Evolutionary conservation across 1,139 yeast genomes (phyloP).

Genomic region (Yamadazyma dushanensis): DNA sequence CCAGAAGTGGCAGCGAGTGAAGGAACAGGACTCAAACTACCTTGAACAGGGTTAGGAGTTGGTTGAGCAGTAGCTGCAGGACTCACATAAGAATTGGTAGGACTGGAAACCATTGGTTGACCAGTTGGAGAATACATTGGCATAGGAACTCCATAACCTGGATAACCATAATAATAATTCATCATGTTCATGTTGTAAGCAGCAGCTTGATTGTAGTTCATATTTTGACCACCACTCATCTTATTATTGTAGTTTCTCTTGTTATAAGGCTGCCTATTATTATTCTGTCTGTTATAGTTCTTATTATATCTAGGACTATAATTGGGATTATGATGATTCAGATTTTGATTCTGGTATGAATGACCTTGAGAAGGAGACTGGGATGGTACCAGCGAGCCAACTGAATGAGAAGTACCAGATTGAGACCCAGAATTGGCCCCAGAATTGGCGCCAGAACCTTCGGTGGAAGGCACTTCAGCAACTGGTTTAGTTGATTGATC

Average conservation of each 20-base stretch:
- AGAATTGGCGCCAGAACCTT: background rate
- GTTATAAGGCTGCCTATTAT: constrained; percentile 7
- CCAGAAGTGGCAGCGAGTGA: constrained; percentile 16
- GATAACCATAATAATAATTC: constrained; percentile 21
- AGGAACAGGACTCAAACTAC: constrained; percentile 12
- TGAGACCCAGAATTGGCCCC: background rate
- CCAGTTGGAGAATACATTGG: constrained; percentile 9
- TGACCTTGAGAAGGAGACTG: constrained; percentile 1
- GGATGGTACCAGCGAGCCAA: background rate
- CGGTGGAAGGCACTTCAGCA: background rate
- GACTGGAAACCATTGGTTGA: constrained; percentile 10
- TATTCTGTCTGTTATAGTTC: constrained; percentile 8
- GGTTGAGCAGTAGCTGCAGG: constrained; percentile 12
- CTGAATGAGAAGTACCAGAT: background rate
- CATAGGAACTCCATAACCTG: constrained; percentile 16
- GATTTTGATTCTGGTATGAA: background rate
- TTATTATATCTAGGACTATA: constrained; percentile 6
- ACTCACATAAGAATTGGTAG: constrained; percentile 5
- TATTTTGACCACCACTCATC: constrained; percentile 11
- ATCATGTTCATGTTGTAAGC: constrained; percentile 18
- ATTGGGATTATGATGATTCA: constrained; percentile 2
- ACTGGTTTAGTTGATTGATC: constrained; percentile 1
- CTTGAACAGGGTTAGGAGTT: constrained; percentile 8
- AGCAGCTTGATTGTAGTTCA: constrained; percentile 16
- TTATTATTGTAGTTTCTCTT: constrained; percentile 9